A percentile compares a stretch with the other conserved stretches of the same genome.
Evolutionary conservation across 768 basidiomycete genomes (phyloP).

Genomic region (Boletus speciosus): DNA sequence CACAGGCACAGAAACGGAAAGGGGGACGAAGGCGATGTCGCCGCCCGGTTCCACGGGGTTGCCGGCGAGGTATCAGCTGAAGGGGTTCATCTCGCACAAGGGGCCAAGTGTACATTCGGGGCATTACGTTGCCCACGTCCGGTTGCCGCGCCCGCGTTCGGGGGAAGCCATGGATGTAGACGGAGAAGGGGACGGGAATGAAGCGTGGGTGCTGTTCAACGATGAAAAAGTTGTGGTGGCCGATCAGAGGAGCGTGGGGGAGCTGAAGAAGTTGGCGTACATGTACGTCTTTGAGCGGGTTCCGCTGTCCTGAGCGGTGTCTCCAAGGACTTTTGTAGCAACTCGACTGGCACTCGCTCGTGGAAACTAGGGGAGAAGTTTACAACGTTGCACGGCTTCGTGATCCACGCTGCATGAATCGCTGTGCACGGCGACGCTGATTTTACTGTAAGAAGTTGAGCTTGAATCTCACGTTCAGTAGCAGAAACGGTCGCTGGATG

Average conservation of each 20-base stretch:
- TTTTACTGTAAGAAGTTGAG: too few species aligned
- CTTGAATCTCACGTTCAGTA: too few species aligned
- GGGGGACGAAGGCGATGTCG: slow-evolving; percentile 10
- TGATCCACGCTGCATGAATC: too few species aligned
- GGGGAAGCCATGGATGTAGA: slow-evolving; percentile 31
- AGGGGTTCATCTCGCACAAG: slow-evolving; percentile 97
- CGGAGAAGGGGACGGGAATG: slow-evolving; percentile 30
- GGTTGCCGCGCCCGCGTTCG: slow-evolving; percentile 15
- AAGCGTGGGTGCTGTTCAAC: slow-evolving; percentile 85
- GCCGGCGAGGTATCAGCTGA: slow-evolving; percentile 76
- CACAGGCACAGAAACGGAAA: slow-evolving; percentile 4
- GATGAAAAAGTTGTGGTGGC: slow-evolving; percentile 96
- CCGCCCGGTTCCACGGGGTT: slow-evolving; percentile 54
- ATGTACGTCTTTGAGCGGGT: slow-evolving; percentile 83
- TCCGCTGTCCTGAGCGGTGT: not conserved
- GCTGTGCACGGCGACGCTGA: too few species aligned
- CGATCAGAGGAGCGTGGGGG: slow-evolving; percentile 75
- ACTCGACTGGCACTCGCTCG: too few species aligned
- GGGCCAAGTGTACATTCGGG: slow-evolving; percentile 94
- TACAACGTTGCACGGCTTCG: too few species aligned
- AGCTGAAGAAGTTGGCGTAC: slow-evolving; percentile 83
- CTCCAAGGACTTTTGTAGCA: too few species aligned
- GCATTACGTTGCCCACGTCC: slow-evolving; percentile 86
- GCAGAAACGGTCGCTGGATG: too few species aligned
- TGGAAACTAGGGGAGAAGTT: too few species aligned